Evolutionary conservation across 352 stramenopile genomes (phyloP).

Genomic region (Globisporangium paroecandrum): DNA sequence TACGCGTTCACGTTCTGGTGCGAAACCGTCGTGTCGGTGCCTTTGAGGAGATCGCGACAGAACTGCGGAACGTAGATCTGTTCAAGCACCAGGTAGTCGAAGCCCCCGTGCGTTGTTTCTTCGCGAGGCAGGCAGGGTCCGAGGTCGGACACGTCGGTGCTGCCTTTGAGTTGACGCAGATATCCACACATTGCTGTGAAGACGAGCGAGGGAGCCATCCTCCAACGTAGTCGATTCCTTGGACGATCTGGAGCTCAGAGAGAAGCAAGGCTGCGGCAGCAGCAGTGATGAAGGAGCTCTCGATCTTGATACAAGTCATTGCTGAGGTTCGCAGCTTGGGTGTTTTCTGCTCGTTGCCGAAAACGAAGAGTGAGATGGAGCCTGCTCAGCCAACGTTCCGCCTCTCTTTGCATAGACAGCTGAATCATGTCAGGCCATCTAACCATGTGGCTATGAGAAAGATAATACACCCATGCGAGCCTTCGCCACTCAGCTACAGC

Average conservation of each 20-base stretch:
- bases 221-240: constrained; percentile 51
- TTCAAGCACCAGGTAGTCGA: constrained; percentile 73
- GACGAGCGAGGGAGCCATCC: constrained; percentile 41
- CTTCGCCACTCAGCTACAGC: not conserved
- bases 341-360: not conserved
- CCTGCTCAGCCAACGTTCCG: not conserved
- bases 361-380: not conserved
- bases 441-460: not conserved
- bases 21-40: constrained; percentile 69
- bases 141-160: constrained; percentile 52
- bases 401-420: too few species aligned
- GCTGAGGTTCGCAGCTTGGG: not conserved
- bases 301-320: not conserved
- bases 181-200: constrained; percentile 60
- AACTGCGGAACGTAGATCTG: constrained; percentile 78
- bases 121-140: constrained; percentile 48
- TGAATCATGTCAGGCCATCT: too few species aligned
- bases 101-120: constrained; percentile 63
- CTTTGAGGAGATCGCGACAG: constrained; percentile 67
- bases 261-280: not conserved
- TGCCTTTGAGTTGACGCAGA: constrained; percentile 59
- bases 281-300: not conserved
- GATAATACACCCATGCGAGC: not conserved
- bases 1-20: constrained; percentile 70
- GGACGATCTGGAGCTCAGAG: not conserved